Base-by-base conservation (phyloP, 2,329 filamentous ascomycete genomes). In the Aspergillus sp. region DNA sequence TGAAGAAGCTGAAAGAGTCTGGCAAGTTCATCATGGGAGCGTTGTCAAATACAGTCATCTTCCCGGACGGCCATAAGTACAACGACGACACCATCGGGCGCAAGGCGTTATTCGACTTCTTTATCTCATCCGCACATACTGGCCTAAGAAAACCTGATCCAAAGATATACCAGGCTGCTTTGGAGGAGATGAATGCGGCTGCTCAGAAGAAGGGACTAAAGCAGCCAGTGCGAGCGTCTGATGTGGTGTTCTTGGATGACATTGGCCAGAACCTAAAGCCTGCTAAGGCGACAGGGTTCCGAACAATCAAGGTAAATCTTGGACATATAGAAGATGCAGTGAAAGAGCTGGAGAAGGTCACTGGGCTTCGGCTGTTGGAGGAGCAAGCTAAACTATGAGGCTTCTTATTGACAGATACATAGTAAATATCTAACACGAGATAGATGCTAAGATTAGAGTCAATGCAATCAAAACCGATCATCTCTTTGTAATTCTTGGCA, bases 241-340 rank as follows among this genome's bases (percentile, higher is more conserved):
- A 97, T 55, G 80, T 97, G 45, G 76, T 96, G 4, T 99, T 99
- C 71, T 76, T 97, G 50, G 95, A 97, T 72, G 93, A 97, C 67
- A 96, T 99, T 72, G 95, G 95, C 2, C 87, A 93, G 75, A 99
- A 99, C 72, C 74, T 98, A 57, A 95, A 93, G 79, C 88, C 83
- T 45, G 95, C 87, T 1, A 89, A 82, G 74, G 82, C 82, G 49
- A 78, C 86, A 20, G 93, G 93, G 0, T 88, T 98, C 73, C 77
- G 82, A 56, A 98, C 93, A 0, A 83, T 98, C 63, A 96, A 93
- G 75, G 95, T 98, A 1, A 79, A 84, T 8, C 76, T 98, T 27
- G 93, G 93, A 2, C 86, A 83, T 72, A 86, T 89, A 1, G 89
- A 85, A 70, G 87, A 93, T 71, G 93, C 93, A 0, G 93, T 98